Base-by-base conservation (phyloP, 2,329 filamentous ascomycete species). In the Zymoseptoria passerinii region DNA sequence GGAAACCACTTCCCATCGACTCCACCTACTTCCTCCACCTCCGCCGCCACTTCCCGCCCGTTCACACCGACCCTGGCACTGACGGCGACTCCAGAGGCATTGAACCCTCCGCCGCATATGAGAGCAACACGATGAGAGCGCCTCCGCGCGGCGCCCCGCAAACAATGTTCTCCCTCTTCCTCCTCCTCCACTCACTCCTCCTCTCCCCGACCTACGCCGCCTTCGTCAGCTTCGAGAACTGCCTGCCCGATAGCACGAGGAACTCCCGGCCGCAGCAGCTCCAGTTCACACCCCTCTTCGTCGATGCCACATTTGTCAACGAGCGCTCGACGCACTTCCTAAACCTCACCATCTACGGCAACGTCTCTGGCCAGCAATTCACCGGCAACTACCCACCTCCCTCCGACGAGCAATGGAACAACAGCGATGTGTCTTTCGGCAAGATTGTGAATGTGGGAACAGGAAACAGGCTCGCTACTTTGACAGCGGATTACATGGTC, bases 331-430 rank as follows among this genome's bases (percentile, higher is more conserved):
- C 76, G 54, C 84, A 92, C 69, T 83, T 80, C 48, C 79, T 99
- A 53, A 84, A 83, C 62, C 77, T 96, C 57, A 94, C 85, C 1
- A 82, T 96, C 52, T 97, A 90, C 77, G 92, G 92, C 54, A 96
- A 97, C 73, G 90, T 97, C 28, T 89, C 87, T 8, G 94, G 94
- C 52, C 83, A 86, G 54, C 79, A 81, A 50, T 78, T 79, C 2
- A 70, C 75, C 10, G 76, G 77, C n/a, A 60, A 74, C 2, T 81
- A 90, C 55, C 90, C 90, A 35, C 67, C 82, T 0, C 74, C 80
- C 18, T 73, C 80, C 66, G 81, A 83, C 69, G 73, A 82, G 0
- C 90, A 64, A 10, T 79, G 90, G 89, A 71, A 65, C 2, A 78
- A 94, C 69, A 69, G 78, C 0, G 81, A 80, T 40, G 71, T 79